Percentiles rank a stretch among this genome's conserved stretches.
phyloP scores from a whole-genome alignment of 768 basidiomycete species.

The Paxillus ammoniavirescens region DNA sequence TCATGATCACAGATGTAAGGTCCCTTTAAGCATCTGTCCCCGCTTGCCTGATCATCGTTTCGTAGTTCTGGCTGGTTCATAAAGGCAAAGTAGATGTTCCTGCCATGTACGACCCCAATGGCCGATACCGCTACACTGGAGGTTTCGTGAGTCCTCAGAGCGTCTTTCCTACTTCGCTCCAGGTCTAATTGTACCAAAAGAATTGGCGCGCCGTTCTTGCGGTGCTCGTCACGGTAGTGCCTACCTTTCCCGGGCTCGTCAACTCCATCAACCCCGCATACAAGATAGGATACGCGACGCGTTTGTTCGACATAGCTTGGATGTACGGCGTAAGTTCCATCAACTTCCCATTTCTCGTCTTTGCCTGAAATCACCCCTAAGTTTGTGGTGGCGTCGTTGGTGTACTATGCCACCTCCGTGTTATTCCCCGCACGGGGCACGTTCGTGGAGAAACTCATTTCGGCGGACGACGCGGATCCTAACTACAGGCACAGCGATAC shows the following conservation, averaged over 20 bases:
- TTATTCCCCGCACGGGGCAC: slow-evolving; percentile 26
- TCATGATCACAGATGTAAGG: slow-evolving; percentile 61
- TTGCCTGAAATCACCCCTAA: background rate
- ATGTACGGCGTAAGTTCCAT: slow-evolving; percentile 62
- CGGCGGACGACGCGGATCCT: slow-evolving; percentile 13
- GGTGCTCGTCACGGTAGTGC: slow-evolving; percentile 64
- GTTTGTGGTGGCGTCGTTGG: slow-evolving; percentile 23
- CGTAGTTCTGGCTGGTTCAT: slow-evolving; percentile 78
- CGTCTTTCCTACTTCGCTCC: background rate
- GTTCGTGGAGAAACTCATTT: slow-evolving; percentile 25
- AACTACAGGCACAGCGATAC: background rate
- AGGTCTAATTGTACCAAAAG: slow-evolving; percentile 33
- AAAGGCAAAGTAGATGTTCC: slow-evolving; percentile 73
- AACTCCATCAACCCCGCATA: slow-evolving; percentile 68
- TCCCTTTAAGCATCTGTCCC: background rate
- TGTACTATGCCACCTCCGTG: slow-evolving; percentile 27
- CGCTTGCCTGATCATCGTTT: background rate
- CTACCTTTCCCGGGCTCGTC: slow-evolving; percentile 76
- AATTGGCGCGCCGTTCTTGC: slow-evolving; percentile 83
- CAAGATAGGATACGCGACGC: slow-evolving; percentile 53
- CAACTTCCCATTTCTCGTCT: background rate
- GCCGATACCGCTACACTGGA: slow-evolving; percentile 73
- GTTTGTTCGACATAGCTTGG: slow-evolving; percentile 73
- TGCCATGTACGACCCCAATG: slow-evolving; percentile 77
- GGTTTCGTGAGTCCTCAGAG: slow-evolving; percentile 58